phyloP scores from a whole-genome alignment of 768 basidiomycete species.

The Crassisporium funariophilum region DNA sequence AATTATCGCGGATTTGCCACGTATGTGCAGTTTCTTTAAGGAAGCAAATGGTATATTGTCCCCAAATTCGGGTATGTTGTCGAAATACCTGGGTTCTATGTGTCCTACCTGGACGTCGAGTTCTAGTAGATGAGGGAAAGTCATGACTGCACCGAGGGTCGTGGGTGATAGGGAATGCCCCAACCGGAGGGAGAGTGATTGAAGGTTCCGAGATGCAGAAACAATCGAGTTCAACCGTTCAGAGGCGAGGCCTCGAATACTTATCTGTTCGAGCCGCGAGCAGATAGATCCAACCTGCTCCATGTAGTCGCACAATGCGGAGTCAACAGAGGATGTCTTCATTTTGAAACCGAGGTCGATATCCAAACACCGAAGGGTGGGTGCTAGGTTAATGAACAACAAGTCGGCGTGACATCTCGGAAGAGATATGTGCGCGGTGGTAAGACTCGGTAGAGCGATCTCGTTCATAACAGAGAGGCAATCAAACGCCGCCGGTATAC shows the following conservation, averaged over 20 bases:
- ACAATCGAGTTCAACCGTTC: constrained; percentile 32
- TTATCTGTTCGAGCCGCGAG: constrained; percentile 34
- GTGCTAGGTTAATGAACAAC: constrained; percentile 36
- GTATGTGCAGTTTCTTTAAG: constrained; percentile 41
- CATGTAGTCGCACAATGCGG: constrained; percentile 27
- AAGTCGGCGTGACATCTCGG: constrained; percentile 24
- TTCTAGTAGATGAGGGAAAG: constrained; percentile 38
- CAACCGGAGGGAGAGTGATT: constrained; percentile 39
- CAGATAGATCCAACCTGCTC: constrained; percentile 30
- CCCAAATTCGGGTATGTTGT: constrained; percentile 10
- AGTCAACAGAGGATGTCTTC: constrained; percentile 17
- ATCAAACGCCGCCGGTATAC: not conserved
- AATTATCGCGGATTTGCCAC: constrained; percentile 35
- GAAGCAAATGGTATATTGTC: constrained; percentile 32
- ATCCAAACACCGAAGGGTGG: constrained; percentile 35
- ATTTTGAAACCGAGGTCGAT: constrained; percentile 42
- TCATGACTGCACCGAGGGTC: constrained; percentile 37
- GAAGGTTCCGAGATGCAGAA: constrained; percentile 33
- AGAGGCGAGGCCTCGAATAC: constrained; percentile 40
- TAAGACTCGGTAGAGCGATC: constrained; percentile 28
- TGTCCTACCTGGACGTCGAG: constrained; percentile 48
- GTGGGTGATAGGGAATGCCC: constrained; percentile 38
- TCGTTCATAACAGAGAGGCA: not conserved
- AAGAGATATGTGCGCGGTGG: constrained; percentile 30
- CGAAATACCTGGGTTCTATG: constrained; percentile 30